Evolutionary conservation across 2,329 filamentous ascomycete species (phyloP).

Genomic region (Graphiopsis chlorocephala): DNA sequence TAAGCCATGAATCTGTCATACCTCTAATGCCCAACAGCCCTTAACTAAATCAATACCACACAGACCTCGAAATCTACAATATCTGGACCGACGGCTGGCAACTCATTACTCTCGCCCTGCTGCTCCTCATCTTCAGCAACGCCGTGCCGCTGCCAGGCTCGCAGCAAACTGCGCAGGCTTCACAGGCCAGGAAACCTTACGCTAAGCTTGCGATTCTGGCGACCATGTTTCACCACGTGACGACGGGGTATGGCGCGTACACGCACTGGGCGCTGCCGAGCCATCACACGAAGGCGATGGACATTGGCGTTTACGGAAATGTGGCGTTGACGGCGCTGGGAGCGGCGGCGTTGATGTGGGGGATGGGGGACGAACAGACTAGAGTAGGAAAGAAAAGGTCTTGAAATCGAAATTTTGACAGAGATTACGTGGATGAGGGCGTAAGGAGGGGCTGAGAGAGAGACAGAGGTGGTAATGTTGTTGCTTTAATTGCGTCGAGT

Average conservation of each 20-base stretch:
- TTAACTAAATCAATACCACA: not conserved
- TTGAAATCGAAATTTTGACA: too few relatives aligned
- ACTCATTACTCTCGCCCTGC: slow-evolving; percentile 31
- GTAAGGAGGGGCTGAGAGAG: not conserved
- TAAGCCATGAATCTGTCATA: not conserved
- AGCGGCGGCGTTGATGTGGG: slow-evolving; percentile 27
- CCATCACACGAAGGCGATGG: slow-evolving; percentile 37
- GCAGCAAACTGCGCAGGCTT: slow-evolving; percentile 19
- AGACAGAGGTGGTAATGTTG: not conserved
- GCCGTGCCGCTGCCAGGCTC: slow-evolving; percentile 32
- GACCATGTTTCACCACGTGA: slow-evolving; percentile 36
- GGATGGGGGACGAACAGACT: slow-evolving; percentile 22
- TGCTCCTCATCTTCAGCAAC: slow-evolving; percentile 33
- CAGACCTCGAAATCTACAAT: slow-evolving; percentile 39
- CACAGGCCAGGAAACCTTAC: slow-evolving; percentile 30
- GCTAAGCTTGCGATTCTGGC: slow-evolving; percentile 32
- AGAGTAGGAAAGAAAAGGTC: slow-evolving; percentile 22
- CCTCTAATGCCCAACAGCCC: not conserved
- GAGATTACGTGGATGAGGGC: not conserved
- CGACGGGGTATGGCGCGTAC: slow-evolving; percentile 34
- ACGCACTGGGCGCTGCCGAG: slow-evolving; percentile 31
- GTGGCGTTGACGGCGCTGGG: slow-evolving; percentile 30
- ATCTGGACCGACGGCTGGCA: slow-evolving; percentile 37
- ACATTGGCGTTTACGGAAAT: slow-evolving; percentile 36
- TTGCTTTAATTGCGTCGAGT: too few relatives aligned